phyloP scores from a whole-genome alignment of 2,329 filamentous ascomycete species.

The Ambrosiella xylebori region DNA sequence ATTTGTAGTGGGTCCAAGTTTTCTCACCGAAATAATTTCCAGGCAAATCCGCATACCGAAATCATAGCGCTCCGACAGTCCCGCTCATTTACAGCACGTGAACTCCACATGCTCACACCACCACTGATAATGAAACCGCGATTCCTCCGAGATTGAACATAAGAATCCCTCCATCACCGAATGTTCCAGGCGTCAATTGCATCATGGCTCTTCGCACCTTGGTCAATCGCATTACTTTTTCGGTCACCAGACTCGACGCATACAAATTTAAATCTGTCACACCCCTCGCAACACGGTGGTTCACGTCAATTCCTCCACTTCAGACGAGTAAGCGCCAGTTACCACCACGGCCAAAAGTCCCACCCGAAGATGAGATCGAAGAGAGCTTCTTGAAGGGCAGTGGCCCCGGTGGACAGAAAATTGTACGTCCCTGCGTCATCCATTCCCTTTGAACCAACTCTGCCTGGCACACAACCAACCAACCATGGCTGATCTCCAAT shows the following conservation, averaged over 20 bases:
- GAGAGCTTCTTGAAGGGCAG: slow-evolving; percentile 80
- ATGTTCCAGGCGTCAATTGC: no score
- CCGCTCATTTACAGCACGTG: neutral
- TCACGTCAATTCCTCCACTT: neutral
- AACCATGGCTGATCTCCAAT: no score
- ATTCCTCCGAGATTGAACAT: neutral
- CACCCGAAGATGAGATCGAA: slow-evolving; percentile 62
- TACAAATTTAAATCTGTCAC: neutral
- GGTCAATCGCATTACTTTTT: no score
- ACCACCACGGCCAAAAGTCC: slow-evolving; percentile 55
- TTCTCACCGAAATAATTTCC: neutral
- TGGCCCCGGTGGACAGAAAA: slow-evolving; percentile 90
- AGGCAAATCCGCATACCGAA: neutral
- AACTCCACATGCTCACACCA: neutral
- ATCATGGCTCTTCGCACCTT: neutral
- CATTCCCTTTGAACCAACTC: neutral
- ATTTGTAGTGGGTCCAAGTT: neutral
- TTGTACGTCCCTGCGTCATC: slow-evolving; percentile 34
- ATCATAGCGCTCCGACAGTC: neutral
- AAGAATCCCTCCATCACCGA: no score
- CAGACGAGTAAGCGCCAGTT: slow-evolving; percentile 35
- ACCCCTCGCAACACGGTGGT: slow-evolving; percentile 2
- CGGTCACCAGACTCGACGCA: no score
- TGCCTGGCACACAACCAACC: neutral
- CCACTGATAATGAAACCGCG: no score